Base-by-base conservation (phyloP, 148 eudicot genomes). In the Nepenthes mirabilis region DNA sequence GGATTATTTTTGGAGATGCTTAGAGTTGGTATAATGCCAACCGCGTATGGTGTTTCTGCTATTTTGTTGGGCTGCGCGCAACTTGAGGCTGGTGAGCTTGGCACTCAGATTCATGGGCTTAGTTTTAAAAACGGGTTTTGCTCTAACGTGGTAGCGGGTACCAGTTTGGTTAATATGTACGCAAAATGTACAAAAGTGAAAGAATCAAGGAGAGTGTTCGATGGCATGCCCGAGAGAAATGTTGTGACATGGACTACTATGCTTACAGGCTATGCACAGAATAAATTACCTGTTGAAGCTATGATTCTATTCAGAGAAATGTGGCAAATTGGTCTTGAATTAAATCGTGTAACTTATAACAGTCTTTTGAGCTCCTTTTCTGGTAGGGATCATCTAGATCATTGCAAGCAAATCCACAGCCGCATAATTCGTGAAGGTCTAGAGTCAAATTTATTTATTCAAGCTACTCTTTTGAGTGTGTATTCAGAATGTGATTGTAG, bases 151-250 rank as follows among this genome's bases (percentile, higher is more conserved):
- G 78, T 73, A 43, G 87, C 74, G 56, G 83, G 79, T 37, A 79
- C 81, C 14, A 69, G 71, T 63, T 75, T 82, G 66, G 62, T 79
- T 69, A 74, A 77, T 68, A 82, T 80, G 87, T 76, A 78, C 54
- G 55, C 72, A 4, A 80, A 85, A 59, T 80, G 85, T 60, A 68
- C 14, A 34, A 56, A 65, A 50, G n/a, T 82, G 58, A 72, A 62
- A 40, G 77, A 67, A 60, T 73, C 79, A 11, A 66, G 70, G 68
- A 70, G 65, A 65, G 68, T 80, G 1, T 82, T 85, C 61, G 68
- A 78, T 69, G 54, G 56, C 23, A 63, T 82, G 80, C 55, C 58
- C 23, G 75, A 77, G 23, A 80, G 65, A 62, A 85, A 75, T 70
- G 70, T 49, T 35, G 65, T 80, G 43, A 70, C 75, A 6, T 82